These are phyloP conservation scores for Lepiota subincarnata DNA, from an alignment of 768 basidiomycete genomes.

Conservation along the genomic window DNA sequence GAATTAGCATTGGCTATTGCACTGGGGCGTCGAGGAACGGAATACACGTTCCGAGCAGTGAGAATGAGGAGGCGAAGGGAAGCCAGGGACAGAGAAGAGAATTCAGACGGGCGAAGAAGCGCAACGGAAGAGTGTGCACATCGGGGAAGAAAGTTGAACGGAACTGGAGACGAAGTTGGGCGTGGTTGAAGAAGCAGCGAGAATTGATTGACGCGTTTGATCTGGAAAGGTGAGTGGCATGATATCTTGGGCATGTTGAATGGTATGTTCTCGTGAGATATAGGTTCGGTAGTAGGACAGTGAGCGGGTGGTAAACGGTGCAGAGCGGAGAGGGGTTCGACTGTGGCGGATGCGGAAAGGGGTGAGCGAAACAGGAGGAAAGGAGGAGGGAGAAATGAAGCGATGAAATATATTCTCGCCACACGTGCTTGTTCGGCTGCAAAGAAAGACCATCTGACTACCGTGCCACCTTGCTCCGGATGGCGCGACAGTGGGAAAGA, in stretches of 20 bases:
- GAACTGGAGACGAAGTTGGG: slow-evolving; percentile 71
- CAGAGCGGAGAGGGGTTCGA: slow-evolving; percentile 60
- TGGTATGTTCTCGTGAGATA: slow-evolving; percentile 40
- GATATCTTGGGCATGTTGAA: slow-evolving; percentile 13
- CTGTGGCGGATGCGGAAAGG: slow-evolving; percentile 75
- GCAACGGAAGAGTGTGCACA: slow-evolving; percentile 38
- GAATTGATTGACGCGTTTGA: slow-evolving; percentile 88
- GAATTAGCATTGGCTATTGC: slow-evolving; percentile 35
- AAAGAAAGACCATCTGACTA: too few species aligned
- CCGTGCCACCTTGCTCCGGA: too few species aligned
- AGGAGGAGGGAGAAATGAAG: slow-evolving; percentile 42
- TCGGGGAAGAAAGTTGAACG: slow-evolving; percentile 67
- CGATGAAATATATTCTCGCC: slow-evolving; percentile 20
- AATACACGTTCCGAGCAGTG: slow-evolving; percentile 22
- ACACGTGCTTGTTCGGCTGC: too few species aligned
- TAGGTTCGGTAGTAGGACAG: slow-evolving; percentile 63
- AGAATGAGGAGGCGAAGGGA: not conserved
- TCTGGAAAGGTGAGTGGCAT: slow-evolving; percentile 69
- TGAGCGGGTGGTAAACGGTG: slow-evolving; percentile 49
- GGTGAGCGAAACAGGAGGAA: slow-evolving; percentile 52
- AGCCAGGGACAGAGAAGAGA: not conserved
- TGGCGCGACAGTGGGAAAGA: too few species aligned
- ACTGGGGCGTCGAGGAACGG: slow-evolving; percentile 4
- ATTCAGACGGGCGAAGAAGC: slow-evolving; percentile 16
- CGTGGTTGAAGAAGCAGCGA: slow-evolving; percentile 69